Percentiles rank a stretch among this genome's conserved stretches.
These are phyloP conservation scores for Pseudoturritis turrita DNA, from an alignment of 345 rosid genomes.

Conservation along the genomic window DNA sequence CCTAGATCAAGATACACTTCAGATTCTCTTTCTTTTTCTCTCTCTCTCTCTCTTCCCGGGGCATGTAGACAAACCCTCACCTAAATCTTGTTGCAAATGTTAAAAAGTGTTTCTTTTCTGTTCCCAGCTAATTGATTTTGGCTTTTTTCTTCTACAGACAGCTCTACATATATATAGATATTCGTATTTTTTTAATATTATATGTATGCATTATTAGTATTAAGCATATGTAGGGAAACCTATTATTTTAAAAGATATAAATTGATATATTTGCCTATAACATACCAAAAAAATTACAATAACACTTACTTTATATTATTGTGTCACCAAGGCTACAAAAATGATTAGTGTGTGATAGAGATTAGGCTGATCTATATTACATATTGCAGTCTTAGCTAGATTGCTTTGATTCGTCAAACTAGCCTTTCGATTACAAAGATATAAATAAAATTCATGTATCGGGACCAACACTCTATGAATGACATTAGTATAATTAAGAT, in stretches of 20 bases:
- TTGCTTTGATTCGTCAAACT: not conserved
- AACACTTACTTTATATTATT: not conserved
- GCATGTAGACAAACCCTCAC: slow-evolving; percentile 28
- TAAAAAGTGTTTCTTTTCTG: slow-evolving; percentile 26
- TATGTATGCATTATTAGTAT: not conserved
- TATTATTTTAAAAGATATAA: not conserved
- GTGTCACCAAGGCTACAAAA: not conserved
- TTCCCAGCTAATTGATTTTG: slow-evolving; percentile 31
- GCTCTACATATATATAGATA: not conserved
- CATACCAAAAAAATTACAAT: not conserved
- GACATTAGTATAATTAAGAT: not conserved
- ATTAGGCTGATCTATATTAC: not conserved
- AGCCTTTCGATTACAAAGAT: not conserved
- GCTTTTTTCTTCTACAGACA: slow-evolving; percentile 25
- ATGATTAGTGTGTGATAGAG: not conserved
- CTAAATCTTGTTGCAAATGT: slow-evolving; percentile 31
- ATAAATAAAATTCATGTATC: not conserved
- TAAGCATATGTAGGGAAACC: not conserved
- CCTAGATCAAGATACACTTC: slow-evolving; percentile 33
- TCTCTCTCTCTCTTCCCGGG: slow-evolving; percentile 20
- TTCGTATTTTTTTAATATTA: not conserved
- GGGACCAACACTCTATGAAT: slow-evolving; percentile 16
- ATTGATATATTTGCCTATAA: not conserved
- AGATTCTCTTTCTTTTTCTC: slow-evolving; percentile 10
- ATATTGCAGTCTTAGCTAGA: not conserved